Conservation (phyloP, 805 yeast species). For the Kuraishia ogatae region DNA sequence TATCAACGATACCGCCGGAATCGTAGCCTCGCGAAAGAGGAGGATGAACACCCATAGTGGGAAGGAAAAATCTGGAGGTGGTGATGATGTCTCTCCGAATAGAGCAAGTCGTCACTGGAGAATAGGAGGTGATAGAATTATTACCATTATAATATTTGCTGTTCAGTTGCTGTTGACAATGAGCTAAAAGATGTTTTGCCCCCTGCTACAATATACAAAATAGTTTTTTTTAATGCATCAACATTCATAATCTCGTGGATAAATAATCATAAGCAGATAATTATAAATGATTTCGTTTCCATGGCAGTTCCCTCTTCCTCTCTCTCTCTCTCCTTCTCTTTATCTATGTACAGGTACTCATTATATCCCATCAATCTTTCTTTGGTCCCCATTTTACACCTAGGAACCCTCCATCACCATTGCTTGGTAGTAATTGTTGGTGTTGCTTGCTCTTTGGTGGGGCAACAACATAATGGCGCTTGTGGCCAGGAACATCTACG, state of each 20-base stretch:
- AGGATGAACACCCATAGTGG: neutral
- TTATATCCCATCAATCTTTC: constrained; percentile 25
- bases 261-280: no score
- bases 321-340: neutral
- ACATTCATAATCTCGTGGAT: neutral
- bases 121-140: no score
- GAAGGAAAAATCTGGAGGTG: neutral
- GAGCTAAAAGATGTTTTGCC: neutral
- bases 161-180: neutral
- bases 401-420: constrained; percentile 48
- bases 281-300: no score
- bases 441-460: constrained; percentile 43
- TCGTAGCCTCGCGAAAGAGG: neutral
- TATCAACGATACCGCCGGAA: neutral
- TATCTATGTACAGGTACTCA: neutral
- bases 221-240: no score
- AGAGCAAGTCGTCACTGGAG: neutral
- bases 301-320: no score
- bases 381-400: constrained; percentile 87
- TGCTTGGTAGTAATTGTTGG: constrained; percentile 20
- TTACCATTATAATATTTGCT: neutral
- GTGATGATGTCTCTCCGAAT: neutral
- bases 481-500: constrained; percentile 65
- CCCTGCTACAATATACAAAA: no score
- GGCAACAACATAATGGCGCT: constrained; percentile 59